A percentile compares a stretch with the other conserved stretches of the same genome.
phyloP scores from a whole-genome alignment of 129 eudicot species.

The Erigeron canadensis region DNA sequence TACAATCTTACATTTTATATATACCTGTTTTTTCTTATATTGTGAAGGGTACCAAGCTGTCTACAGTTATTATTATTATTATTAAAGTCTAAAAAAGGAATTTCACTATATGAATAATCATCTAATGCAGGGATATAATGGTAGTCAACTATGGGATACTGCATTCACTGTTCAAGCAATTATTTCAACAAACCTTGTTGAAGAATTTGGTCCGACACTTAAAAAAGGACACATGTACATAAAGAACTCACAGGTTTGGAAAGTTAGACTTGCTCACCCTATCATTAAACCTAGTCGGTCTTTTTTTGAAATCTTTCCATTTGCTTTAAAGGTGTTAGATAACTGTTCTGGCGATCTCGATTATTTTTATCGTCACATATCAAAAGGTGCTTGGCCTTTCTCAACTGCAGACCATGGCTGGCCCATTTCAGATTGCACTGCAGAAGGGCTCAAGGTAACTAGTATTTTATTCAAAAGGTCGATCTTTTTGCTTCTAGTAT shows the following conservation, averaged over 20 bases:
- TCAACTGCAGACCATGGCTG: conserved; percentile 97
- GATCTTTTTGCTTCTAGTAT: background rate
- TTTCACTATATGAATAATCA: conserved; percentile 1
- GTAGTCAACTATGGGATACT: conserved; percentile 93
- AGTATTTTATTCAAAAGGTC: background rate
- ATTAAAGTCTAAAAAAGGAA: background rate
- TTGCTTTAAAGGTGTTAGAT: conserved; percentile 60
- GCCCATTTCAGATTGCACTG: conserved; percentile 98
- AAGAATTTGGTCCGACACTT: conserved; percentile 72
- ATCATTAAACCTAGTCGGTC: background rate
- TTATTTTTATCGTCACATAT: conserved; percentile 88
- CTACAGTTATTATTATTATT: background rate
- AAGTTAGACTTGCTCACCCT: background rate
- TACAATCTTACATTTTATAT: conserved; percentile 7
- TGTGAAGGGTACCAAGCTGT: conserved; percentile 8
- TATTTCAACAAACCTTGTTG: conserved; percentile 58
- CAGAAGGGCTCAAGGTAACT: conserved; percentile 87
- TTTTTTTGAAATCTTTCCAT: background rate
- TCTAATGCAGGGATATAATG: conserved; percentile 83
- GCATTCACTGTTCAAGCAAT: conserved; percentile 84
- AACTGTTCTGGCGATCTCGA: conserved; percentile 78
- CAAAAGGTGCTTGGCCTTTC: conserved; percentile 99
- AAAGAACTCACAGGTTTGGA: conserved; percentile 73
- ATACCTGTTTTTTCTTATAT: background rate
- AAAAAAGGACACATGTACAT: conserved; percentile 68